phyloP scores from a whole-genome alignment of 306 rosid genomes.

The Citrullus mucosospermus region DNA sequence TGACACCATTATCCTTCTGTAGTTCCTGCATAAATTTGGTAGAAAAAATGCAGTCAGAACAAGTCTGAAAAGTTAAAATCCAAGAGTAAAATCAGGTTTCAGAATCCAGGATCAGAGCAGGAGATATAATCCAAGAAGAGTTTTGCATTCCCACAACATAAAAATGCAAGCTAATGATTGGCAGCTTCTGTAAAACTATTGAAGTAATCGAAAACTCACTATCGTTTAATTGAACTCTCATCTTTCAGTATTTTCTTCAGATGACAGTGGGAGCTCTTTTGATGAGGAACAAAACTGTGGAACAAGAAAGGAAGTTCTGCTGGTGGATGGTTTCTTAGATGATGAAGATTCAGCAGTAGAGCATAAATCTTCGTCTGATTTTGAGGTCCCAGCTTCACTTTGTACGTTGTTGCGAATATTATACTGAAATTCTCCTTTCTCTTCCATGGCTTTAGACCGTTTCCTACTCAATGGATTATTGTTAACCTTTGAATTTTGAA shows the following conservation, averaged over 20 bases:
- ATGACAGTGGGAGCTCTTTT: conserved; percentile 19
- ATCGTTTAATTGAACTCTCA: conserved; percentile 36
- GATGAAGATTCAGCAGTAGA: conserved; percentile 85
- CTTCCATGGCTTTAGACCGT: conserved; percentile 37
- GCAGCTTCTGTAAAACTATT: neutral
- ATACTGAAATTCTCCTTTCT: conserved; percentile 17
- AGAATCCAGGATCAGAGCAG: neutral
- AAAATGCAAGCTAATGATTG: neutral
- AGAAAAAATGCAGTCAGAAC: neutral
- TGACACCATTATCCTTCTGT: neutral
- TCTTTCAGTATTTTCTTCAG: conserved; percentile 40
- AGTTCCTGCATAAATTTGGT: neutral
- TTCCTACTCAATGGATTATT: conserved; percentile 24
- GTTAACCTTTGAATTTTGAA: conserved; percentile 28
- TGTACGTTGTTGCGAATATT: neutral
- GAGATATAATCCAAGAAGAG: neutral
- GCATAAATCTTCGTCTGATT: conserved; percentile 42
- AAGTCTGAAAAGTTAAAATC: neutral
- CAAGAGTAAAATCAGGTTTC: neutral
- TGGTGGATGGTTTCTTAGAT: conserved; percentile 45
- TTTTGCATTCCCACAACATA: neutral
- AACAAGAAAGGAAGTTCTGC: conserved; percentile 55
- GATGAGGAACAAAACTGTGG: conserved; percentile 55
- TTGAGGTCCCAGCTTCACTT: conserved; percentile 20
- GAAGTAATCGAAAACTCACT: conserved; percentile 1